These are phyloP conservation scores for Alternaria gansuensis DNA, from an alignment of 2,329 filamentous ascomycete genomes.

Conservation along the genomic window DNA sequence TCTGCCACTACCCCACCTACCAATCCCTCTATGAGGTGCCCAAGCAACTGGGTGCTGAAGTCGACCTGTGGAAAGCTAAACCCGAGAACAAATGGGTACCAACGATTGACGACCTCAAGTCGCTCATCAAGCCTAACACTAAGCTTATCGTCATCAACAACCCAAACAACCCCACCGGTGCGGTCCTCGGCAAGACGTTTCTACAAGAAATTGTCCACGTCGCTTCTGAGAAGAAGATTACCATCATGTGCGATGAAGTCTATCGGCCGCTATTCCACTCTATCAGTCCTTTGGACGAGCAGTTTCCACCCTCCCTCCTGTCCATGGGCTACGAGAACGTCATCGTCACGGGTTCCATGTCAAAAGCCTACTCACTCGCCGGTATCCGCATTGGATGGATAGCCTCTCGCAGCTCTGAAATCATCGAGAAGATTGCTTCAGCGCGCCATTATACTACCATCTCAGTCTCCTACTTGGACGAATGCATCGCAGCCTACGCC, in stretches of 20 bases:
- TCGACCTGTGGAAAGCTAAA: constrained; percentile 77
- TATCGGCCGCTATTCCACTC: constrained; percentile 85
- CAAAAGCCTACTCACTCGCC: constrained; percentile 84
- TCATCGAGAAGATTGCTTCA: constrained; percentile 70
- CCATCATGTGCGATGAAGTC: constrained; percentile 79
- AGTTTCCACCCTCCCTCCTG: constrained; percentile 72
- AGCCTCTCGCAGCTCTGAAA: constrained; percentile 68
- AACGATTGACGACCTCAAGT: constrained; percentile 70
- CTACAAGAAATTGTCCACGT: constrained; percentile 70
- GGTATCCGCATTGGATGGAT: constrained; percentile 87
- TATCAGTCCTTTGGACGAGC: constrained; percentile 62
- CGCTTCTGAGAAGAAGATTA: constrained; percentile 69
- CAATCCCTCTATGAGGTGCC: constrained; percentile 84
- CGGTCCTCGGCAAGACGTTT: constrained; percentile 69
- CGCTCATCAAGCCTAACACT: constrained; percentile 72
- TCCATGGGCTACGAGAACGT: constrained; percentile 75
- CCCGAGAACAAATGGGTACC: constrained; percentile 72
- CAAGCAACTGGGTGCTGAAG: constrained; percentile 75
- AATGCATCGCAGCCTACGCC: constrained; percentile 79
- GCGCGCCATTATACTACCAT: constrained; percentile 87
- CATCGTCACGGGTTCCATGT: constrained; percentile 81
- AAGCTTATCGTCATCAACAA: constrained; percentile 78
- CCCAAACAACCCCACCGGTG: constrained; percentile 84
- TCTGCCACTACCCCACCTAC: constrained; percentile 85
- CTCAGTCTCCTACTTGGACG: constrained; percentile 82